phyloP scores from a whole-genome alignment of 805 yeast genomes.

The Saturnispora quitensis region DNA sequence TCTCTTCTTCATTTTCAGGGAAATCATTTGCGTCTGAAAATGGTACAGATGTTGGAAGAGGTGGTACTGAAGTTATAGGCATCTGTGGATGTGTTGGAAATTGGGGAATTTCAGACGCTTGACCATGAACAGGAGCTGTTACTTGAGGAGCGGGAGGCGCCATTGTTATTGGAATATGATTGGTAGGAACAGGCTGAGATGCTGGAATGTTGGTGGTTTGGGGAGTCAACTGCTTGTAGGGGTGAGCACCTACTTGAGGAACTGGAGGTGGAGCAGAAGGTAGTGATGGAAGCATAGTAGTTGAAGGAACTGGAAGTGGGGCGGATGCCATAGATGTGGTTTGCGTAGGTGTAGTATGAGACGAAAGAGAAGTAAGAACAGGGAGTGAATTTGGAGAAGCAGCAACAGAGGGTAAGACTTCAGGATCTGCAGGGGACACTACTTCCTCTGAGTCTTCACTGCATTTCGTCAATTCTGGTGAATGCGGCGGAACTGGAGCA shows the following conservation, averaged over 20 bases:
- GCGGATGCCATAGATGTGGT: background rate
- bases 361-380: constrained; percentile 3
- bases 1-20: background rate
- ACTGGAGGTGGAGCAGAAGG: constrained; percentile 11
- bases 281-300: background rate
- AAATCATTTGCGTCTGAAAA: background rate
- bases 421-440: too few relatives aligned
- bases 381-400: background rate
- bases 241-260: constrained; percentile 1
- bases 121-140: constrained; percentile 6
- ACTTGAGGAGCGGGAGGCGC: constrained; percentile 18
- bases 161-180: constrained; percentile 7
- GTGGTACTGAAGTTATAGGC: background rate
- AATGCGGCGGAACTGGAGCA: background rate
- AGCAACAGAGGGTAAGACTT: too few relatives aligned
- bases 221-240: background rate
- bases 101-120: background rate
- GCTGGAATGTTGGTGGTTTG: background rate
- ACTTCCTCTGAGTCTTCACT: background rate
- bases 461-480: background rate
- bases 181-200: constrained; percentile 5
- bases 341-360: constrained; percentile 7
- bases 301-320: constrained; percentile 8
- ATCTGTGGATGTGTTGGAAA: background rate
- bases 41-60: background rate